Conservation (phyloP, 2,329 filamentous ascomycete genomes). For the Fusarium sp. region DNA sequence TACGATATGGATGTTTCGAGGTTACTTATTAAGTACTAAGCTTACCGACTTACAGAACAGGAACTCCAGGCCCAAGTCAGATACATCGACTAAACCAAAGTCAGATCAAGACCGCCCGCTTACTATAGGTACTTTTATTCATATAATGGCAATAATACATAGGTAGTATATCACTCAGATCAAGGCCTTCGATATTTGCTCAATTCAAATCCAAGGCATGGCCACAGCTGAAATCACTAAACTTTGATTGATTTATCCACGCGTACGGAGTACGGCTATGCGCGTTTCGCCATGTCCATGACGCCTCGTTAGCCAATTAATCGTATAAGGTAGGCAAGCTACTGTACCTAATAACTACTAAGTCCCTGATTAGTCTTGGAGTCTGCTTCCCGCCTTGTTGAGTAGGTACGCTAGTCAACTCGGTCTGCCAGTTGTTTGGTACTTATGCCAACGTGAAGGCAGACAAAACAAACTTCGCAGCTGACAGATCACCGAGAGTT, state of each 20-base stretch:
- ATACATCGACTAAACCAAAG: slow-evolving; percentile 6
- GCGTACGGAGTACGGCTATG: slow-evolving; percentile 24
- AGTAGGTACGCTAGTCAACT: slow-evolving; percentile 25
- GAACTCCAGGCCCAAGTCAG: slow-evolving; percentile 31
- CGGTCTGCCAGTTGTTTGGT: slow-evolving; percentile 4
- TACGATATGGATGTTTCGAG: slow-evolving; percentile 29
- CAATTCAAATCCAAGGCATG: slow-evolving; percentile 19
- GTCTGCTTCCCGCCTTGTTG: slow-evolving; percentile 25
- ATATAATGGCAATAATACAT: slow-evolving; percentile 4
- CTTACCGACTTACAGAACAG: not conserved
- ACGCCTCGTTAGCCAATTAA: not conserved
- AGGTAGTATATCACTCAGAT: slow-evolving; percentile 27
- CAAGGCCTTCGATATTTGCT: slow-evolving; percentile 21
- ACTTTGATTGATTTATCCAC: slow-evolving; percentile 41
- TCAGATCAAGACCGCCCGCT: slow-evolving; percentile 7
- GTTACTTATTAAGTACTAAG: not conserved
- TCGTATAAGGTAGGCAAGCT: no score
- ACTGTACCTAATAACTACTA: no score
- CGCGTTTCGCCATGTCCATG: slow-evolving; percentile 20
- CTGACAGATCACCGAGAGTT: slow-evolving; percentile 21
- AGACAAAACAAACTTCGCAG: slow-evolving; percentile 22
- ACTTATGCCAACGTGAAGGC: slow-evolving; percentile 15
- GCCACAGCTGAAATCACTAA: slow-evolving; percentile 21
- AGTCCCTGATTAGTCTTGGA: slow-evolving; percentile 25
- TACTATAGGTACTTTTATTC: slow-evolving; percentile 14